Percentiles rank a stretch among this genome's conserved stretches.
phyloP scores from a whole-genome alignment of 2,329 filamentous ascomycete genomes.

The Westerdykella ornata region DNA sequence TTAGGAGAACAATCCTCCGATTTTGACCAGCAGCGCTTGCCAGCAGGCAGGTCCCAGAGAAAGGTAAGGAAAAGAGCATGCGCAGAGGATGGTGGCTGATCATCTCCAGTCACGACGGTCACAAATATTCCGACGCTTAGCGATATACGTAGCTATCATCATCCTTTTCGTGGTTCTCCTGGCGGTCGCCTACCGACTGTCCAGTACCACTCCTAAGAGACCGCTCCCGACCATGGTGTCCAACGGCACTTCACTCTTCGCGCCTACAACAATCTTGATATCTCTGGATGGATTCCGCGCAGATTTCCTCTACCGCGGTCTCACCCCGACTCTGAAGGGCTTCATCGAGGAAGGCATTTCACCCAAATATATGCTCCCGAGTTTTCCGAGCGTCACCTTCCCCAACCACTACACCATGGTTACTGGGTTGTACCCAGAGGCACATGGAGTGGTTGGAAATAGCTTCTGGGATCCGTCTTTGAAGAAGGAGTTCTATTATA shows the following conservation, averaged over 20 bases:
- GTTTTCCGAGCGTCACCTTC: constrained; percentile 94
- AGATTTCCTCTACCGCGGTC: constrained; percentile 75
- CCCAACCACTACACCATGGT: constrained; percentile 90
- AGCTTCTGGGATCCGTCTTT: constrained; percentile 83
- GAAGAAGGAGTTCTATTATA: constrained; percentile 80
- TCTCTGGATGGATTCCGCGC: constrained; percentile 94
- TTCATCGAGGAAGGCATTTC: constrained; percentile 81
- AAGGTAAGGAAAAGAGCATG: constrained; percentile 18
- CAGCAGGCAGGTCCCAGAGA: constrained; percentile 43
- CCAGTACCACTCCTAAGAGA: constrained; percentile 21
- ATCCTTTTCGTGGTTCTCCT: constrained; percentile 51
- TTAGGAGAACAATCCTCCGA: constrained; percentile 37
- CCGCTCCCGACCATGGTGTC: constrained; percentile 38
- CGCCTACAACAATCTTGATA: constrained; percentile 85
- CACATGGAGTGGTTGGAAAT: constrained; percentile 88
- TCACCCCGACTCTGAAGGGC: constrained; percentile 74
- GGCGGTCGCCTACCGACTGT: constrained; percentile 53
- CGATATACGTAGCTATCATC: constrained; percentile 42
- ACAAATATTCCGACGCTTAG: constrained; percentile 36
- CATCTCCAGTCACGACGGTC: constrained; percentile 21
- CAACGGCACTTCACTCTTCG: constrained; percentile 86
- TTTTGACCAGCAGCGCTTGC: constrained; percentile 47
- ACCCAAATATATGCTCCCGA: constrained; percentile 85
- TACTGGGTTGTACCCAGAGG: constrained; percentile 86
- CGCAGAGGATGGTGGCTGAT: constrained; percentile 3